Evolutionary conservation across 2,329 filamentous ascomycete genomes (phyloP).

Genomic region (Neopestalotiopsis sp.): DNA sequence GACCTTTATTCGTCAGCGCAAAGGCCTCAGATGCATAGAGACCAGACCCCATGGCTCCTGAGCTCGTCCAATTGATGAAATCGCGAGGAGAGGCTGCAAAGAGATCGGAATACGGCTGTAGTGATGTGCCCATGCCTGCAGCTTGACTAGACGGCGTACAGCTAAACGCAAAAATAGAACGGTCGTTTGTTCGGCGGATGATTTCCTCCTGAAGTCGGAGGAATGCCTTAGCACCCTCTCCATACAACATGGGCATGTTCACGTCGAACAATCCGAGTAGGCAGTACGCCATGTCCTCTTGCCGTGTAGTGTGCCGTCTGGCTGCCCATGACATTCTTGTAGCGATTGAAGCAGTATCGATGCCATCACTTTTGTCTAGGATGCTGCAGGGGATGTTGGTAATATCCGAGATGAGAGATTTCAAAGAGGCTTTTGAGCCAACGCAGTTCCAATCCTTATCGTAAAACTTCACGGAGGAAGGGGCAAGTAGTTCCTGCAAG

Average conservation of each 20-base stretch:
- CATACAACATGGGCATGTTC: constrained; percentile 38
- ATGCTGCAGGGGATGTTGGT: background rate
- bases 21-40: too few relatives aligned
- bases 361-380: background rate
- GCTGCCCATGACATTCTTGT: constrained; percentile 31
- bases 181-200: constrained; percentile 17
- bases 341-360: background rate
- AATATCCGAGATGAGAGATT: background rate
- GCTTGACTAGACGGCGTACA: too few relatives aligned
- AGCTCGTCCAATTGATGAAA: too few relatives aligned
- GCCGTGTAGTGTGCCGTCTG: constrained; percentile 27
- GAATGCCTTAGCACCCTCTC: constrained; percentile 36
- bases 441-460: background rate
- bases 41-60: too few relatives aligned
- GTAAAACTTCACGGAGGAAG: background rate
- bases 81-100: too few relatives aligned
- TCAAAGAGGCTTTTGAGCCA: background rate
- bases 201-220: constrained; percentile 36
- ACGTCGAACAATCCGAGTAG: constrained; percentile 37
- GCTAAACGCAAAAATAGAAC: background rate
- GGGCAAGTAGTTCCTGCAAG: constrained; percentile 16
- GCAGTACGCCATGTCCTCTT: constrained; percentile 38
- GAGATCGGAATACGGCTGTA: too few relatives aligned
- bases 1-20: too few relatives aligned
- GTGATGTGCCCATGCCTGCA: too few relatives aligned